These are phyloP conservation scores for Ascobolus immersus DNA, from an alignment of 495 filamentous ascomycete genomes.

Conservation along the genomic window DNA sequence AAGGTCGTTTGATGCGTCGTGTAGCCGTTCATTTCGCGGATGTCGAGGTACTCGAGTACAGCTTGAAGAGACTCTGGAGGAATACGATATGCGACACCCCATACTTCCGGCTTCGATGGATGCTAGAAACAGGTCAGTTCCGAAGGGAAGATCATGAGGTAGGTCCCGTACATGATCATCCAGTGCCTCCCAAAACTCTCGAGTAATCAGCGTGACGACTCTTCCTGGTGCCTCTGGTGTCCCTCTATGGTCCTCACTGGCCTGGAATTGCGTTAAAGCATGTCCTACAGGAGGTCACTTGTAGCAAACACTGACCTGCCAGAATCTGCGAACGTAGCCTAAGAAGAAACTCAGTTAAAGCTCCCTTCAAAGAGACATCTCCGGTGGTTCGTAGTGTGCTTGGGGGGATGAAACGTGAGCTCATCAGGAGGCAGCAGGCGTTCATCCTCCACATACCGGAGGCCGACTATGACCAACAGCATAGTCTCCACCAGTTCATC, in stretches of 20 bases:
- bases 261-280: constrained; percentile 16
- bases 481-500: too few relatives aligned
- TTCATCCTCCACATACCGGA: too few relatives aligned
- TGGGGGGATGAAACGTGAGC: neutral
- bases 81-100: constrained; percentile 89
- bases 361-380: neutral
- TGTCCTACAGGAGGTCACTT: constrained; percentile 8
- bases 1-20: constrained; percentile 72
- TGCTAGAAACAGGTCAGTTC: constrained; percentile 17
- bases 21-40: constrained; percentile 93
- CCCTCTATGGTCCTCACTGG: constrained; percentile 78
- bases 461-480: too few relatives aligned
- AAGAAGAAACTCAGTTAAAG: constrained; percentile 9
- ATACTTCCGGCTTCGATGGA: constrained; percentile 38
- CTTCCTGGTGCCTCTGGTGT: constrained; percentile 62
- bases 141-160: constrained; percentile 2
- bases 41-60: constrained; percentile 77
- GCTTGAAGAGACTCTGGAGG: constrained; percentile 40
- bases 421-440: too few relatives aligned
- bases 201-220: constrained; percentile 78
- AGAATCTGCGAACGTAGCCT: constrained; percentile 88
- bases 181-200: constrained; percentile 52
- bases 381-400: neutral
- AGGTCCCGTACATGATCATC: constrained; percentile 31
- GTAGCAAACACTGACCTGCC: constrained; percentile 43